These are phyloP conservation scores for Colletotrichum siamense DNA, from an alignment of 2,329 filamentous ascomycete genomes.

Conservation along the genomic window DNA sequence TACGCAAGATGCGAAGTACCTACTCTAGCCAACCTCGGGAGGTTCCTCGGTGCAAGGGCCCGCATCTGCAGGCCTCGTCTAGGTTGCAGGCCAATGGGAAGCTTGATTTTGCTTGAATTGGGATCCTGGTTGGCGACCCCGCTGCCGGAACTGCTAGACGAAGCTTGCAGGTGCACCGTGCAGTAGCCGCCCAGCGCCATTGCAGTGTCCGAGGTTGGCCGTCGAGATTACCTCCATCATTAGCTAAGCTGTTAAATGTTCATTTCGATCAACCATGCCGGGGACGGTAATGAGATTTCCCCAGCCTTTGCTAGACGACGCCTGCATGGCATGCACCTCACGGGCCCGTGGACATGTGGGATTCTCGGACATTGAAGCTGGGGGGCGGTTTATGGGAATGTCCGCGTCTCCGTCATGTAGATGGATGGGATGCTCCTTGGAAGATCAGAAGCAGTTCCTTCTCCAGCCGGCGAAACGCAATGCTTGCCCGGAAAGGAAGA, in stretches of 20 bases:
- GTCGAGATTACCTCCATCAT: neutral
- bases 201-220: neutral
- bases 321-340: neutral
- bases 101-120: slow-evolving; percentile 13
- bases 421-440: neutral
- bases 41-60: slow-evolving; percentile 1
- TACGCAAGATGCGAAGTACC: neutral
- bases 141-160: slow-evolving; percentile 7
- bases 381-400: neutral
- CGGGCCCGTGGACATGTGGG: neutral
- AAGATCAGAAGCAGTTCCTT: neutral
- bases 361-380: neutral
- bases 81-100: slow-evolving; percentile 12
- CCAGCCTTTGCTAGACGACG: neutral
- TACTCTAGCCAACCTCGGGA: slow-evolving; percentile 1
- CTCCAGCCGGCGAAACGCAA: neutral
- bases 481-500: neutral
- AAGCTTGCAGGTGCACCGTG: slow-evolving; percentile 6
- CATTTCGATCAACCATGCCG: neutral
- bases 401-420: neutral
- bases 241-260: neutral
- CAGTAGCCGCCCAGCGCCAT: neutral
- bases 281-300: neutral
- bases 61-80: slow-evolving; percentile 21
- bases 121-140: neutral